These are phyloP conservation scores for Rhypophila decipiens DNA, from an alignment of 495 filamentous ascomycete species.

Conservation along the genomic window DNA sequence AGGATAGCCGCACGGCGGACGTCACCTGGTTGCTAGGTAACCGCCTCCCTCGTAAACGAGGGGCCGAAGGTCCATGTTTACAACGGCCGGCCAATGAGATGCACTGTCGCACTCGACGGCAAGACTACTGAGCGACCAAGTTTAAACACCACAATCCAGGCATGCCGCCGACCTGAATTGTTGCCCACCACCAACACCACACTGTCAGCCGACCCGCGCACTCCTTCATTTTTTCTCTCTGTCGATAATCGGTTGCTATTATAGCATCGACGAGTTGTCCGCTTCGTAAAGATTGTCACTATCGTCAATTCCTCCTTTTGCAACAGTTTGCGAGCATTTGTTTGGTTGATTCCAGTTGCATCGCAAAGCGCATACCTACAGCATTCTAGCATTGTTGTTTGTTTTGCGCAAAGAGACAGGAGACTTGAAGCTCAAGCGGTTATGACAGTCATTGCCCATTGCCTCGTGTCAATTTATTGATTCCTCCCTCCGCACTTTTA, in stretches of 20 bases:
- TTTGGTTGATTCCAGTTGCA: background rate
- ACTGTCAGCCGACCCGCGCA: background rate
- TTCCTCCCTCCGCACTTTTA: background rate
- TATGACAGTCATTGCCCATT: slow-evolving; percentile 7
- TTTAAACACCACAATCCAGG: slow-evolving; percentile 21
- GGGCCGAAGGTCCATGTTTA: too few relatives aligned
- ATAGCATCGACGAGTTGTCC: background rate
- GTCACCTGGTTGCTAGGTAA: too few relatives aligned
- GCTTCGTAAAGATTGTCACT: background rate
- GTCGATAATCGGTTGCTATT: too few relatives aligned
- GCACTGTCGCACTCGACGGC: background rate
- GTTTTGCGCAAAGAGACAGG: background rate
- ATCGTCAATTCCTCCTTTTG: background rate
- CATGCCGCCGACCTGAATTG: too few relatives aligned
- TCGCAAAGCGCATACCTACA: background rate
- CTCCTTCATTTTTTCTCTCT: background rate
- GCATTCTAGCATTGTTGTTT: background rate
- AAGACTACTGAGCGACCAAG: slow-evolving; percentile 7
- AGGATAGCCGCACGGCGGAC: too few relatives aligned
- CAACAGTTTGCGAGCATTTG: background rate
- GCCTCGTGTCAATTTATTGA: background rate
- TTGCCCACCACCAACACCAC: too few relatives aligned
- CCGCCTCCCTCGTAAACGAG: too few relatives aligned
- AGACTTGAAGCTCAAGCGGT: background rate
- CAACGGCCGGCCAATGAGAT: slow-evolving; percentile 24